Percentiles rank a stretch among this genome's conserved stretches.
phyloP scores from a whole-genome alignment of 805 yeast species.

The Wickerhamiella galacta region DNA sequence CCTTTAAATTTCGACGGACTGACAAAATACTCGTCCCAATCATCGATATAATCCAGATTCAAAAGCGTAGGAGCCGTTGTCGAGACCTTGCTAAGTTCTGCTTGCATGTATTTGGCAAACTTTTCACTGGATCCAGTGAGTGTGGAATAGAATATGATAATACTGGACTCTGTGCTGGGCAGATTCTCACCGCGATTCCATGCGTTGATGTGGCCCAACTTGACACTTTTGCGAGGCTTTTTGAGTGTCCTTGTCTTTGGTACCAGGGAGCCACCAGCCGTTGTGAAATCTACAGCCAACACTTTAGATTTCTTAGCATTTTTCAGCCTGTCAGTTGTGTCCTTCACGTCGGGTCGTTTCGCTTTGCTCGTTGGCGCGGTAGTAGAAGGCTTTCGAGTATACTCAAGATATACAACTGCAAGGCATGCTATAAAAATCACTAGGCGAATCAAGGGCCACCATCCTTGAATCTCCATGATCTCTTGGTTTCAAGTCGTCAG shows the following conservation, averaged over 20 bases:
- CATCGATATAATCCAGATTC: slow-evolving; percentile 68
- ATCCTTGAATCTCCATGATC: too few species aligned
- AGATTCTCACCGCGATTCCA: neutral
- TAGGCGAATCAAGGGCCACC: too few species aligned
- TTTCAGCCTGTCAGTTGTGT: too few species aligned
- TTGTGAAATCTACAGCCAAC: slow-evolving; percentile 11
- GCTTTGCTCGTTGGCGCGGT: too few species aligned
- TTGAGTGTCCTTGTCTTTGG: neutral
- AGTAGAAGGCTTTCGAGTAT: too few species aligned
- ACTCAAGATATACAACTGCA: too few species aligned
- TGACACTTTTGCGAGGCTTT: neutral
- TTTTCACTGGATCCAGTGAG: slow-evolving; percentile 69
- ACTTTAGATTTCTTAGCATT: slow-evolving; percentile 2
- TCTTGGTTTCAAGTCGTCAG: too few species aligned
- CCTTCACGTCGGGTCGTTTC: too few species aligned
- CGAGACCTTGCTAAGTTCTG: slow-evolving; percentile 20
- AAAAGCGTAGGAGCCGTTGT: slow-evolving; percentile 34
- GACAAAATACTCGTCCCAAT: slow-evolving; percentile 67
- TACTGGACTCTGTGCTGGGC: slow-evolving; percentile 31
- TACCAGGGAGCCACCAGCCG: slow-evolving; percentile 3
- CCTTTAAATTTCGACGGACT: slow-evolving; percentile 29
- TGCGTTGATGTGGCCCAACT: slow-evolving; percentile 1
- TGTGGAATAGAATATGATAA: slow-evolving; percentile 64
- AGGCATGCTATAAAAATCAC: too few species aligned
- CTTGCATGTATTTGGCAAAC: slow-evolving; percentile 38